Percentiles rank a stretch among this genome's conserved stretches.
Evolutionary conservation across 2,329 filamentous ascomycete genomes (phyloP).

Genomic region (Paecilomyces dactylethromorphus): DNA sequence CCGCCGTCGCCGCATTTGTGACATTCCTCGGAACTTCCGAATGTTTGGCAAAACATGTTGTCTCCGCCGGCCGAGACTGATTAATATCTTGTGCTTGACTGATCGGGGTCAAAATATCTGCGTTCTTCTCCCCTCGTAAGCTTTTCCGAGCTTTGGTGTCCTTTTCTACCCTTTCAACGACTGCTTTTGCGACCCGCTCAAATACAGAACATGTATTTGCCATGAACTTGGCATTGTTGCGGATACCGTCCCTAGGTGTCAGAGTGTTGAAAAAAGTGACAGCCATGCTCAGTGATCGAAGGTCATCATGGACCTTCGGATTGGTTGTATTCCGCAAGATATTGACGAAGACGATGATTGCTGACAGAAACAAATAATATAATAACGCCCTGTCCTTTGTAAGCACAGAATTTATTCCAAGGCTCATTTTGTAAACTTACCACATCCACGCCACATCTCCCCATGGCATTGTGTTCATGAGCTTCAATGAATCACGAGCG

Average conservation of each 20-base stretch:
- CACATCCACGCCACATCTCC: slow-evolving; percentile 90
- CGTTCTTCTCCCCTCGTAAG: neutral
- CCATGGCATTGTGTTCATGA: slow-evolving; percentile 90
- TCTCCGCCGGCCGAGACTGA: neutral
- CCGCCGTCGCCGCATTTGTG: neutral
- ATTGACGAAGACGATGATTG: slow-evolving; percentile 88
- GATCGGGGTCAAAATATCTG: neutral
- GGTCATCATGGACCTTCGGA: slow-evolving; percentile 71
- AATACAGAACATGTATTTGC: slow-evolving; percentile 84
- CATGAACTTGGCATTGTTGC: slow-evolving; percentile 84
- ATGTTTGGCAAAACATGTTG: neutral
- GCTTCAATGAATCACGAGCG: slow-evolving; percentile 78
- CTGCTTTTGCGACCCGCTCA: slow-evolving; percentile 78
- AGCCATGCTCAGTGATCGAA: slow-evolving; percentile 79
- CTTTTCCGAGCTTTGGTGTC: slow-evolving; percentile 37
- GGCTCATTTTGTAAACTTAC: slow-evolving; percentile 45
- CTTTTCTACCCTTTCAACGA: slow-evolving; percentile 81
- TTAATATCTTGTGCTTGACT: neutral
- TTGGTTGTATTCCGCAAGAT: slow-evolving; percentile 87
- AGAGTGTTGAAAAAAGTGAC: slow-evolving; percentile 83
- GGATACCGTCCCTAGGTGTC: slow-evolving; percentile 67
- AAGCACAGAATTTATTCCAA: neutral
- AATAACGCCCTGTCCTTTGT: slow-evolving; percentile 60
- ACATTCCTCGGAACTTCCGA: neutral
- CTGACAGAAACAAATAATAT: slow-evolving; percentile 87